Conservation (phyloP, 306 rosid genomes). For the Amphicarpaea edgeworthii region DNA sequence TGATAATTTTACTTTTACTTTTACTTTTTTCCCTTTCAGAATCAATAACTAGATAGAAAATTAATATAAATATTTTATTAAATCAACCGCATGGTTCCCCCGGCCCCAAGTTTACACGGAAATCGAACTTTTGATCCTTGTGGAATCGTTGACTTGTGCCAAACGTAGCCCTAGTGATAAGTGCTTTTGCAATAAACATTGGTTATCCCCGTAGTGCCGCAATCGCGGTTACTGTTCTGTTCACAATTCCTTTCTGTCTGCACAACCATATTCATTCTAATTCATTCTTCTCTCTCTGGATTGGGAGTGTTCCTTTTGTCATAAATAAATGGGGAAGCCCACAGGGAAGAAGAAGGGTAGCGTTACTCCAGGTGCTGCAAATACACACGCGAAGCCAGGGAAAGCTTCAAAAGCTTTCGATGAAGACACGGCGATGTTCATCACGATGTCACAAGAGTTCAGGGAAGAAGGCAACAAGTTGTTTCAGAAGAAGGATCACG, state of each 20-base stretch:
- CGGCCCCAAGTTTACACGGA: not conserved
- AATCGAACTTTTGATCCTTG: not conserved
- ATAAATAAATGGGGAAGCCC: slow-evolving; percentile 17
- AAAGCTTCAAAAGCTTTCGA: slow-evolving; percentile 5
- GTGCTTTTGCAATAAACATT: not conserved
- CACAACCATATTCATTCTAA: not conserved
- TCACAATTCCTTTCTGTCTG: not conserved
- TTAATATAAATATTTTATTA: no score
- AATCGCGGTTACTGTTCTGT: not conserved
- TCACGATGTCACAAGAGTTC: slow-evolving; percentile 22
- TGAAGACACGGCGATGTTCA: slow-evolving; percentile 26
- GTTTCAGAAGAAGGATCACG: slow-evolving; percentile 25
- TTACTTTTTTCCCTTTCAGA: no score
- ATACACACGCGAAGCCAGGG: not conserved
- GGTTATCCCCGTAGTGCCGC: not conserved
- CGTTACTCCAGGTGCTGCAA: not conserved
- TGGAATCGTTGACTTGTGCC: not conserved
- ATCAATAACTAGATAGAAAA: no score
- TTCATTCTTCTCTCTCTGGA: not conserved
- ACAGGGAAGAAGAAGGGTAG: slow-evolving; percentile 17
- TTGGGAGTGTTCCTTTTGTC: not conserved
- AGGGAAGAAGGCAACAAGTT: slow-evolving; percentile 26
- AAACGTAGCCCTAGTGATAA: slow-evolving; percentile 7
- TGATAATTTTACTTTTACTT: no score
- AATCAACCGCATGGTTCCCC: no score